Conservation (phyloP, 2,329 filamentous ascomycete species). For the Calonectria pauciramosa region DNA sequence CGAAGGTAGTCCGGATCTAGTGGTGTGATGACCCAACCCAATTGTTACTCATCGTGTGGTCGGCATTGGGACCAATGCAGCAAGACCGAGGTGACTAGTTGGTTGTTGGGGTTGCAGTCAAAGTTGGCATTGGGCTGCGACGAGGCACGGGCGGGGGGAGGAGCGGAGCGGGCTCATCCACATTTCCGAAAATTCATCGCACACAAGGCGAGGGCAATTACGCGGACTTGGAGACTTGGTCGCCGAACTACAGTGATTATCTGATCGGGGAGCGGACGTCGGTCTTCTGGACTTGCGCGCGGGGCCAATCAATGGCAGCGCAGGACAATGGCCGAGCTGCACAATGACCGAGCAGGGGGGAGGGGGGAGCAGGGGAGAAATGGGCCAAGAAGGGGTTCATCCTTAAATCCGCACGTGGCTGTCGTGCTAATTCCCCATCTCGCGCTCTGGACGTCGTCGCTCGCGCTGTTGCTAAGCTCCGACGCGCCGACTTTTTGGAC, state of each 20-base stretch:
- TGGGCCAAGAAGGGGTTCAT: background rate
- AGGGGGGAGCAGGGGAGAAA: too few species aligned
- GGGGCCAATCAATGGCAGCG: too few species aligned
- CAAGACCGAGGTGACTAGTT: background rate
- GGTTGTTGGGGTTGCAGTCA: background rate
- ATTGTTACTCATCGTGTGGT: background rate
- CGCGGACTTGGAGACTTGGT: background rate
- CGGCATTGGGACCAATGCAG: background rate
- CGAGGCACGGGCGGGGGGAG: background rate
- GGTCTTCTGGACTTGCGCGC: background rate
- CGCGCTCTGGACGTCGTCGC: background rate
- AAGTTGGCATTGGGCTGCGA: background rate
- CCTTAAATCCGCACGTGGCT: conserved; percentile 19
- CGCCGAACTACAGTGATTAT: background rate
- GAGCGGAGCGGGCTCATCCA: background rate
- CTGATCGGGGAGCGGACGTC: background rate
- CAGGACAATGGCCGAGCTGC: too few species aligned
- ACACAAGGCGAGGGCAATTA: background rate
- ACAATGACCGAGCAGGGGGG: background rate
- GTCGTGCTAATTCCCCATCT: background rate
- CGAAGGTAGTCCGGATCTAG: background rate
- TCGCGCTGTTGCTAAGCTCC: conserved; percentile 40
- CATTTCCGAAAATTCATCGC: background rate
- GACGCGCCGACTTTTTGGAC: conserved; percentile 43
- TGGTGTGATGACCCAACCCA: background rate